These are phyloP conservation scores for Solanum virginianum DNA, from an alignment of 257 asterid genomes.

Conservation along the genomic window DNA sequence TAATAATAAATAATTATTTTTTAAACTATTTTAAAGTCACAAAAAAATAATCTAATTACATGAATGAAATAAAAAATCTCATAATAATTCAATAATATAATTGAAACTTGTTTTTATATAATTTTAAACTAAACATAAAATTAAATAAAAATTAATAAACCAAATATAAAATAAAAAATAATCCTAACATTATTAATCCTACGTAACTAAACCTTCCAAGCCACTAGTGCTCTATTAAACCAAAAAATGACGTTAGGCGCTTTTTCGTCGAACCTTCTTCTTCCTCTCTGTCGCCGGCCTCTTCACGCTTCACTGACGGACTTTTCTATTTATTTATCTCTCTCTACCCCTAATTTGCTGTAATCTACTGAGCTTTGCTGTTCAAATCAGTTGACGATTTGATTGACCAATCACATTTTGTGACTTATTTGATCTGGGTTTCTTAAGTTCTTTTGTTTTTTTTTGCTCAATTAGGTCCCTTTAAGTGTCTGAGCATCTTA, in stretches of 20 bases:
- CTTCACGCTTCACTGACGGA: neutral
- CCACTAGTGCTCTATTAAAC: neutral
- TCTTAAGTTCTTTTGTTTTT: neutral
- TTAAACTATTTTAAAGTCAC: no score
- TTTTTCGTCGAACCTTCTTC: neutral
- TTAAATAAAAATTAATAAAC: no score
- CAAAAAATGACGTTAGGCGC: neutral
- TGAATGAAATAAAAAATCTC: no score
- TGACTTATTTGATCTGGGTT: neutral
- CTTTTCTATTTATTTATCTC: neutral
- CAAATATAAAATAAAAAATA: no score
- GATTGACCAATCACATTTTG: neutral
- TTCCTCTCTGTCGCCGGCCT: neutral
- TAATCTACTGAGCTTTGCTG: neutral
- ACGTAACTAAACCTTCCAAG: no score
- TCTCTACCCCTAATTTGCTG: neutral
- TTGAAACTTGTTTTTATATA: rapidly evolving
- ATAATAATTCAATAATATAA: no score
- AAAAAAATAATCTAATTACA: no score
- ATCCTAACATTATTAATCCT: no score
- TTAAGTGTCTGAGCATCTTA: neutral
- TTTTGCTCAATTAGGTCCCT: neutral
- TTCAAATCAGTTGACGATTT: neutral
- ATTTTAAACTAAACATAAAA: no score
- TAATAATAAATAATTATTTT: no score